phyloP scores from a whole-genome alignment of 2,329 filamentous ascomycete genomes.

The Fusarium sulawesiense region DNA sequence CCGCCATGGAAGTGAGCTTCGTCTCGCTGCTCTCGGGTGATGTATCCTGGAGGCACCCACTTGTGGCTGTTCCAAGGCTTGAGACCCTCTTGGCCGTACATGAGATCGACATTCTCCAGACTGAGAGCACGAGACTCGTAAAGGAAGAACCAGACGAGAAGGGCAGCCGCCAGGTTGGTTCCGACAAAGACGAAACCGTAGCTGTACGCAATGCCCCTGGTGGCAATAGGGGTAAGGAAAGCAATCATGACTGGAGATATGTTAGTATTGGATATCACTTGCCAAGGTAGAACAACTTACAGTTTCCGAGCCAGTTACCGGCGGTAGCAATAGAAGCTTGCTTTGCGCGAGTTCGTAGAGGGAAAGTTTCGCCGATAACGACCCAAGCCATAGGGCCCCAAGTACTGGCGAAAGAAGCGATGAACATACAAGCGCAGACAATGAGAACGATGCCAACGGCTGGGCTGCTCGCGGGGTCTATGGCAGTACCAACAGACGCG shows the following conservation, averaged over 20 bases:
- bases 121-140: conserved; percentile 73
- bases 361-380: conserved; percentile 74
- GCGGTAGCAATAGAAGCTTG: conserved; percentile 66
- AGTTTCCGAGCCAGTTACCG: conserved; percentile 71
- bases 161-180: conserved; percentile 68
- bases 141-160: conserved; percentile 76
- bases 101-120: conserved; percentile 78
- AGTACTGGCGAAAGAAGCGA: conserved; percentile 75
- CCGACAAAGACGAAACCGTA: conserved; percentile 75
- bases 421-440: conserved; percentile 79
- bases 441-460: conserved; percentile 75
- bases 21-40: conserved; percentile 54
- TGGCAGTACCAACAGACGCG: conserved; percentile 65
- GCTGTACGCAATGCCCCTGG: conserved; percentile 67
- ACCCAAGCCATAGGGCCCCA: conserved; percentile 79
- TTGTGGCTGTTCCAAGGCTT: conserved; percentile 69
- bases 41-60: conserved; percentile 62
- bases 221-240: conserved; percentile 76
- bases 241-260: conserved; percentile 64
- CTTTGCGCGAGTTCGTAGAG: conserved; percentile 65
- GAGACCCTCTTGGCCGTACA: conserved; percentile 71
- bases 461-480: conserved; percentile 56
- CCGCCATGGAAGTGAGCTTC: conserved; percentile 42
- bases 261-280: conserved; percentile 12
- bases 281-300: conserved; percentile 37